phyloP scores from a whole-genome alignment of 805 yeast species.

The Suhomyces faveliae region DNA sequence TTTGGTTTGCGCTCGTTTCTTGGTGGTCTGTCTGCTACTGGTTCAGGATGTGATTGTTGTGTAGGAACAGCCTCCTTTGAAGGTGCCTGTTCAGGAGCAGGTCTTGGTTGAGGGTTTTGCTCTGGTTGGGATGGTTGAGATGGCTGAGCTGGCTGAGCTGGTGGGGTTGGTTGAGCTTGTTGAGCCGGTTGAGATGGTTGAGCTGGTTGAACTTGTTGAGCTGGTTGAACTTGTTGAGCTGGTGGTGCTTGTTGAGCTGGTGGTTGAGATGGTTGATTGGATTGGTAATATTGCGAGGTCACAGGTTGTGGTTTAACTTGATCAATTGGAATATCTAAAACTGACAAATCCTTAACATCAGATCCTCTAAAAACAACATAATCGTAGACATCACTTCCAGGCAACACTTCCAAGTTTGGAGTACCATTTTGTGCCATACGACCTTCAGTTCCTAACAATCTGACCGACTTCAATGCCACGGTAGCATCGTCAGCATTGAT shows the following conservation, averaged over 20 bases:
- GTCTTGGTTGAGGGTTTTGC: conserved; percentile 9
- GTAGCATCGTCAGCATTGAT: conserved; percentile 91
- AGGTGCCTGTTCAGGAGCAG: conserved; percentile 13
- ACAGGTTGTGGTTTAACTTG: conserved; percentile 57
- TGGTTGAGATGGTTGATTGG: conserved; percentile 4
- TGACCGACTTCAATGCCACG: conserved; percentile 75
- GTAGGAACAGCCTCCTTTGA: conserved; percentile 30
- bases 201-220: conserved; percentile 4
- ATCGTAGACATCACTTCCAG: conserved; percentile 69
- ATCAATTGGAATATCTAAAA: conserved; percentile 69
- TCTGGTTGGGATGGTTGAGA: conserved; percentile 6
- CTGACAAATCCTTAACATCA: conserved; percentile 86
- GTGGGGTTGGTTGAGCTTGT: too few species aligned
- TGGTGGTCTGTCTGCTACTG: conserved; percentile 16
- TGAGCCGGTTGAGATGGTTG: conserved; percentile 8
- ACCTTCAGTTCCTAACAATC: conserved; percentile 91
- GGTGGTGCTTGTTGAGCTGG: conserved; percentile 2
- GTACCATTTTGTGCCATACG: conserved; percentile 58
- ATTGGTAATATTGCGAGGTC: conserved; percentile 15
- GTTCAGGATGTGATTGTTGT: conserved; percentile 9
- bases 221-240: conserved; percentile 2
- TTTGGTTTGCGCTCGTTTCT: conserved; percentile 10
- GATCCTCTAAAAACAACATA: conserved; percentile 84
- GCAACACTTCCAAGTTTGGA: conserved; percentile 66
- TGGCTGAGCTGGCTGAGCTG: conserved; percentile 5